A percentile compares a stretch with the other conserved stretches of the same genome.
Evolutionary conservation across 2,329 filamentous ascomycete genomes (phyloP).

Genomic region (Ophiostoma montium): DNA sequence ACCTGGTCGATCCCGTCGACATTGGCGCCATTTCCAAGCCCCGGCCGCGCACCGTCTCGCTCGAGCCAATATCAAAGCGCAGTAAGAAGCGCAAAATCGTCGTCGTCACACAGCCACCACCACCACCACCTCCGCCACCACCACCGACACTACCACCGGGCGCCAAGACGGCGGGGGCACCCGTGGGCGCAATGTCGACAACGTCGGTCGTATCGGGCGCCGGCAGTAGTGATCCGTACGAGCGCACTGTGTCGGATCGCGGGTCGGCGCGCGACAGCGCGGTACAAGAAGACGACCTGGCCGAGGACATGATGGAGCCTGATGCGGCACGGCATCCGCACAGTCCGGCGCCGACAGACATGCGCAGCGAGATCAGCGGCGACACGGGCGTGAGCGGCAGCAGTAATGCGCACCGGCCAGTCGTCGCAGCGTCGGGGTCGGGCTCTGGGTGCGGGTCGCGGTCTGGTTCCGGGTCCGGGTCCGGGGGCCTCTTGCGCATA

Average conservation of each 20-base stretch:
- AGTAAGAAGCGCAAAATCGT: constrained; percentile 45
- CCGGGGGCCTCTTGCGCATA: constrained; percentile 19
- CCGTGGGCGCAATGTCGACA: constrained; percentile 1
- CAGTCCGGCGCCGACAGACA: constrained; percentile 35
- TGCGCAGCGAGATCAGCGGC: constrained; percentile 54
- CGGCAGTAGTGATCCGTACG: constrained; percentile 19
- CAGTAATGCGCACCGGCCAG: constrained; percentile 33
- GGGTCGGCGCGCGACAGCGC: constrained; percentile 20
- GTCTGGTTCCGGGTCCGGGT: constrained; percentile 12
- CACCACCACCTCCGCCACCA: background rate
- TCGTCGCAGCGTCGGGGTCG: background rate
- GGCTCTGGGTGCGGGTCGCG: background rate
- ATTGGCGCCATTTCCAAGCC: constrained; percentile 62
- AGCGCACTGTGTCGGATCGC: constrained; percentile 21
- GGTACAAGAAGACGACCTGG: background rate
- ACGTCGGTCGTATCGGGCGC: constrained; percentile 14
- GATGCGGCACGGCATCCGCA: background rate
- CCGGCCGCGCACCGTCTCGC: constrained; percentile 66
- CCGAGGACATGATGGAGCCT: constrained; percentile 1
- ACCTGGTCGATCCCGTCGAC: constrained; percentile 70
- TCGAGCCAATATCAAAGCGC: constrained; percentile 71
- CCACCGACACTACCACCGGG: background rate
- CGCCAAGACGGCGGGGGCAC: background rate
- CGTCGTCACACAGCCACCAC: constrained; percentile 28
- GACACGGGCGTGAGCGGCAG: constrained; percentile 56